These are phyloP conservation scores for Cercospora nicotianae DNA, from an alignment of 2,329 filamentous ascomycete genomes.

Conservation along the genomic window DNA sequence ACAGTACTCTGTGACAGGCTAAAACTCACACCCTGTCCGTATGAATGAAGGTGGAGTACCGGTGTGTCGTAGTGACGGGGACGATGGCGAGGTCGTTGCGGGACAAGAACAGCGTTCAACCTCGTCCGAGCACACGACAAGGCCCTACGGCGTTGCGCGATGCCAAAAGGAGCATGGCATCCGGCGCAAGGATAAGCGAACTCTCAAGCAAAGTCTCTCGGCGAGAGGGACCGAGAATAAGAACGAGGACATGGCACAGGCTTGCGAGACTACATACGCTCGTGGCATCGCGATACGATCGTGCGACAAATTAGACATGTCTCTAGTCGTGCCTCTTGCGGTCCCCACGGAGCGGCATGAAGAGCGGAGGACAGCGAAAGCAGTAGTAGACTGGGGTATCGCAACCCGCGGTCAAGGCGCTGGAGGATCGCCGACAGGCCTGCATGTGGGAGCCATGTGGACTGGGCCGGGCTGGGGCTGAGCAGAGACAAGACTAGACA, in stretches of 20 bases:
- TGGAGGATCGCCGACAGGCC: conserved; percentile 1
- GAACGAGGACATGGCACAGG: neutral
- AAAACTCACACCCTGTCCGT: neutral
- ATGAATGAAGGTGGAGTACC: neutral
- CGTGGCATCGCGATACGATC: neutral
- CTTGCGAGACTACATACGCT: neutral
- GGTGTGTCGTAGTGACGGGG: neutral
- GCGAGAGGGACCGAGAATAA: conserved; percentile 9
- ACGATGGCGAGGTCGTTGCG: neutral
- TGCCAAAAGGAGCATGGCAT: conserved; percentile 5
- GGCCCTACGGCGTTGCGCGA: neutral
- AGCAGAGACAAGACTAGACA: neutral
- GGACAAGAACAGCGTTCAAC: neutral
- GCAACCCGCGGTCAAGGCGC: neutral
- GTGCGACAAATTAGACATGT: neutral
- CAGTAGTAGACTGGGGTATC: neutral
- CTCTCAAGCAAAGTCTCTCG: neutral
- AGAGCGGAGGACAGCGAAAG: neutral
- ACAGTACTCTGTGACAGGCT: neutral
- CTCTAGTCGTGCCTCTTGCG: neutral
- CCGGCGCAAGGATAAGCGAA: neutral
- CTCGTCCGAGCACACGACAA: conserved; percentile 1
- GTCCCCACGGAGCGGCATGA: neutral
- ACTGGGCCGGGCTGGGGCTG: conserved; percentile 3
- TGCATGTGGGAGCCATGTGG: conserved; percentile 5